phyloP scores from a whole-genome alignment of 345 rosid species.

The Arabis alpina region DNA sequence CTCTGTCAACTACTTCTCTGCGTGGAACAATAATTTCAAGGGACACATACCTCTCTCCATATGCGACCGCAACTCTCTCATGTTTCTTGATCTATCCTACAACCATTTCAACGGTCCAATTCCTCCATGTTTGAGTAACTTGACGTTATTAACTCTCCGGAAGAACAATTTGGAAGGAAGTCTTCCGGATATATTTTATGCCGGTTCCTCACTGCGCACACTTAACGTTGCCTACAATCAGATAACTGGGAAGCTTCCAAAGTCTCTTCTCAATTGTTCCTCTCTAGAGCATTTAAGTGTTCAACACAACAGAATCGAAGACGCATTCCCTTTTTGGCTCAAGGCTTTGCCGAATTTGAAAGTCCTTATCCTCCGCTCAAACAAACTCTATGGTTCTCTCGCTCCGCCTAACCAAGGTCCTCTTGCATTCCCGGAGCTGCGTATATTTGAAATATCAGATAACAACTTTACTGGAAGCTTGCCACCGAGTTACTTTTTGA shows the following conservation, averaged over 20 bases:
- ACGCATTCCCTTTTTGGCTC: too few species aligned
- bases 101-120: conserved; percentile 35
- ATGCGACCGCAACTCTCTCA: conserved; percentile 1
- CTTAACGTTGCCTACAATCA: conserved; percentile 22
- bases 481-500: background rate
- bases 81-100: too few species aligned
- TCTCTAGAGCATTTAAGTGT: too few species aligned
- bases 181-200: conserved; percentile 1
- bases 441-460: background rate
- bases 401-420: conserved; percentile 3
- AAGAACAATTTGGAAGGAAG: conserved; percentile 37
- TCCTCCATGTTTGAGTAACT: conserved; percentile 32
- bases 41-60: conserved; percentile 13
- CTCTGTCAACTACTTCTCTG: background rate
- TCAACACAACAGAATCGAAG: too few species aligned
- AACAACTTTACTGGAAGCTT: background rate
- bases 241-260: conserved; percentile 34
- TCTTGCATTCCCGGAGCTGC: background rate
- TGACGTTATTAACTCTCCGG: conserved; percentile 17
- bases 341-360: too few species aligned
- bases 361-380: too few species aligned
- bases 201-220: too few species aligned
- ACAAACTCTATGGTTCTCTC: background rate
- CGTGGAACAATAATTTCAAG: conserved; percentile 10
- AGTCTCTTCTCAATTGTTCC: background rate